These are phyloP conservation scores for Apiospora malaysiana DNA, from an alignment of 2,329 filamentous ascomycete species.

Conservation along the genomic window DNA sequence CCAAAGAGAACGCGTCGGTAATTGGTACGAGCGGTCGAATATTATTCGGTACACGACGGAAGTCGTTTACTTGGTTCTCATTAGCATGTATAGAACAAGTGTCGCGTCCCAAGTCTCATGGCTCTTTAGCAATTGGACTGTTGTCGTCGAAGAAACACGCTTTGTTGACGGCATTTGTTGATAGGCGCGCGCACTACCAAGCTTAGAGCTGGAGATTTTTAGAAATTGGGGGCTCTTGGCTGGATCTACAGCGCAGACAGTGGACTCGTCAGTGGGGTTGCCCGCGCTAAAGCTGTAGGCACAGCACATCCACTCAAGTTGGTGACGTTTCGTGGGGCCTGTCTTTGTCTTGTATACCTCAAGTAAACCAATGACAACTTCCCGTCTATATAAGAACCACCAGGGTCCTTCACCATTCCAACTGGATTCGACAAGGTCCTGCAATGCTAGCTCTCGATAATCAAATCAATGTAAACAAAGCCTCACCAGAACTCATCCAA, in stretches of 20 bases:
- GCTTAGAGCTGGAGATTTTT: no score
- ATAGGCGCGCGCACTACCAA: not conserved
- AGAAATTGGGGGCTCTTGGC: not conserved
- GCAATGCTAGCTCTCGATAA: not conserved
- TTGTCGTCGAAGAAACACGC: not conserved
- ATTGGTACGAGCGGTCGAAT: not conserved
- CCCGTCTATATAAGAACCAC: not conserved
- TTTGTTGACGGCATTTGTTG: not conserved
- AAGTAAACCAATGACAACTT: not conserved
- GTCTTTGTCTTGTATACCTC: not conserved
- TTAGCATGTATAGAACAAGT: not conserved
- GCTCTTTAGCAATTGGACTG: not conserved
- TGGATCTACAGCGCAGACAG: not conserved
- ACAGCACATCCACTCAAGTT: not conserved
- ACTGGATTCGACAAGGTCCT: not conserved
- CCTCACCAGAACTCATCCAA: not conserved
- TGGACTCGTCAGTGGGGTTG: not conserved
- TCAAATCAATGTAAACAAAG: no score
- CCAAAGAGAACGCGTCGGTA: not conserved
- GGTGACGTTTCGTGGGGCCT: not conserved
- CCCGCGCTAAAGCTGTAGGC: not conserved
- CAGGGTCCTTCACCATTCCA: not conserved
- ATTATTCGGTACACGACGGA: not conserved
- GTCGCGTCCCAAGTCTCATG: not conserved
- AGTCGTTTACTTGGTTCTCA: no score